phyloP scores from a whole-genome alignment of 2,329 filamentous ascomycete species.

The Elsinoe arachidis region DNA sequence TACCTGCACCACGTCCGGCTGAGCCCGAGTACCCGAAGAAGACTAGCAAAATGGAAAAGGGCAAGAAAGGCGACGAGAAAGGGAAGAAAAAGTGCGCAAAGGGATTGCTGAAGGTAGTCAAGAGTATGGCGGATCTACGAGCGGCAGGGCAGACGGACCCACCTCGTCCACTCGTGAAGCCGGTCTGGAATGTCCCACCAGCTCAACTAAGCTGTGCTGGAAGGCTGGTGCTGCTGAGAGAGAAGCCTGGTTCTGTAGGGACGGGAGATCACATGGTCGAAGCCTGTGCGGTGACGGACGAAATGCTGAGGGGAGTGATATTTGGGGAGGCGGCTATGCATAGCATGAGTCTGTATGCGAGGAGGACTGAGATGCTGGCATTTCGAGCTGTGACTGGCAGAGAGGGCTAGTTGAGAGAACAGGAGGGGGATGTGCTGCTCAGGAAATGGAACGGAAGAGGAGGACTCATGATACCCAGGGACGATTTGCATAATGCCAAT shows the following conservation, averaged over 20 bases:
- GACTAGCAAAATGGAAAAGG: background rate
- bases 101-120: constrained; percentile 5
- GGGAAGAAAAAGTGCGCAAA: constrained; percentile 12
- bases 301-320: constrained; percentile 58
- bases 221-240: constrained; percentile 56
- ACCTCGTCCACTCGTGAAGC: constrained; percentile 21
- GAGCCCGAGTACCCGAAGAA: constrained; percentile 7
- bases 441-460: background rate
- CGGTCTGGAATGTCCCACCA: constrained; percentile 57
- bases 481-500: no score
- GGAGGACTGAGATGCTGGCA: constrained; percentile 61
- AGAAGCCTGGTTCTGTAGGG: constrained; percentile 25
- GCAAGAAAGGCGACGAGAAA: constrained; percentile 16
- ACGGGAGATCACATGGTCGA: constrained; percentile 48
- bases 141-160: constrained; percentile 1
- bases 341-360: constrained; percentile 68
- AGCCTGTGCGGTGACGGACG: constrained; percentile 59
- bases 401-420: background rate
- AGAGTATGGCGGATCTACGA: constrained; percentile 2
- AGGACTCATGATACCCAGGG: background rate
- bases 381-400: constrained; percentile 55
- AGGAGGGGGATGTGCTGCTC: background rate
- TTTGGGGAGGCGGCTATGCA: constrained; percentile 79
- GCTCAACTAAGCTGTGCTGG: constrained; percentile 63
- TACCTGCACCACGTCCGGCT: constrained; percentile 31